phyloP scores from a whole-genome alignment of 441 rosid species.

The Gossypium aridum region DNA sequence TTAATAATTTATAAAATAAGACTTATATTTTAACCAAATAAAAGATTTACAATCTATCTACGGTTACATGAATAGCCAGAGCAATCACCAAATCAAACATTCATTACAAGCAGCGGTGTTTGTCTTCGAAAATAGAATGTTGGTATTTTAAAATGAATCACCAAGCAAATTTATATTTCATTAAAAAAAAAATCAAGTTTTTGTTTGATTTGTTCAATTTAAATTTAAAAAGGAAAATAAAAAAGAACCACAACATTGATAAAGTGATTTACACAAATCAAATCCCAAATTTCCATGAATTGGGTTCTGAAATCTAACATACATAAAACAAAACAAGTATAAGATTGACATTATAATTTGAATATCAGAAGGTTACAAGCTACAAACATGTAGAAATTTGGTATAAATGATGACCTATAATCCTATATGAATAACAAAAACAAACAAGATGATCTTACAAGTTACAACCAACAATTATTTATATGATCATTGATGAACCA shows the following conservation, averaged over 20 bases:
- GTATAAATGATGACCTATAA: background rate
- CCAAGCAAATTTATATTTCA: too few relatives aligned
- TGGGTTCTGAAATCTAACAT: background rate
- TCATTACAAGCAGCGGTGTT: too few relatives aligned
- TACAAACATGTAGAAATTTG: background rate
- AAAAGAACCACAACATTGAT: background rate
- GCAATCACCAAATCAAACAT: too few relatives aligned
- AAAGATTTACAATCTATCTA: too few relatives aligned
- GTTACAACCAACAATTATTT: slow-evolving; percentile 8
- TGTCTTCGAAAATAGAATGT: too few relatives aligned
- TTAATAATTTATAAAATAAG: too few relatives aligned
- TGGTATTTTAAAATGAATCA: too few relatives aligned
- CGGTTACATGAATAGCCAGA: too few relatives aligned
- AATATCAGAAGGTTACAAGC: background rate
- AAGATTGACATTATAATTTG: background rate
- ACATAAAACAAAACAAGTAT: background rate
- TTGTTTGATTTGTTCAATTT: too few relatives aligned
- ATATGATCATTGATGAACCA: slow-evolving; percentile 17
- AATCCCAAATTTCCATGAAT: background rate
- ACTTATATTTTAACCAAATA: too few relatives aligned
- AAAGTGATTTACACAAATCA: background rate
- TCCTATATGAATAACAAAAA: background rate
- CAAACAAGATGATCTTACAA: background rate
- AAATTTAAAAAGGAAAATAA: too few relatives aligned
- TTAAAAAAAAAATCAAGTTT: too few relatives aligned